Evolutionary conservation across 805 yeast genomes (phyloP).

Genomic region (Wickerhamomyces tratensis): DNA sequence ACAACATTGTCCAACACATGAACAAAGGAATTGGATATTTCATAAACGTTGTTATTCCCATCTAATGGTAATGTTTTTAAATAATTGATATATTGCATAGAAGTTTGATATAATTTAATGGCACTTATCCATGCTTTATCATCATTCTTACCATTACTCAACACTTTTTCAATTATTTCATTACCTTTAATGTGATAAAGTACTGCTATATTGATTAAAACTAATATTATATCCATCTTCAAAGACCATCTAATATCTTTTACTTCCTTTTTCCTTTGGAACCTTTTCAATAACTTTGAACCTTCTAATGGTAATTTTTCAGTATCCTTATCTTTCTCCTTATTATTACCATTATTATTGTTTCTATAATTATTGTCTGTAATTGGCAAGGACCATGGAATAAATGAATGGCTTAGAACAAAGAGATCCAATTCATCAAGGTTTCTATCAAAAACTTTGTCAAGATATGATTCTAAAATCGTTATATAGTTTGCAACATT

Average conservation of each 20-base stretch:
- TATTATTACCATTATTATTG: background rate
- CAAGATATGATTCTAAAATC: conserved; percentile 5
- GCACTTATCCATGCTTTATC: conserved; percentile 9
- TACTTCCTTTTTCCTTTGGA: too few species aligned
- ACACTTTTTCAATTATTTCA: conserved; percentile 4
- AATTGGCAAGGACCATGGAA: conserved; percentile 8
- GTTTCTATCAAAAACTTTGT: conserved; percentile 2
- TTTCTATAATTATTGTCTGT: conserved; percentile 2
- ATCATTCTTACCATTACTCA: background rate
- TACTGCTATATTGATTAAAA: conserved; percentile 6
- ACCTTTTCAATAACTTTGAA: too few species aligned
- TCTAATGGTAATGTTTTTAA: background rate
- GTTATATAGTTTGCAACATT: conserved; percentile 1
- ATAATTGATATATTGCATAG: conserved; percentile 8
- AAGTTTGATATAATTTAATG: conserved; percentile 11
- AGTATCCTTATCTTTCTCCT: background rate
- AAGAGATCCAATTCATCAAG: background rate
- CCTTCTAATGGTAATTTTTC: too few species aligned
- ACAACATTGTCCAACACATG: conserved; percentile 6
- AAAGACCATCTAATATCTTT: conserved; percentile 7
- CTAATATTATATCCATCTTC: conserved; percentile 9
- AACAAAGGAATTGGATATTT: conserved; percentile 5
- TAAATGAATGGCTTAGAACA: background rate
- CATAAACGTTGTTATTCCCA: background rate
- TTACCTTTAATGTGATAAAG: conserved; percentile 6